phyloP scores from a whole-genome alignment of 768 basidiomycete species.

The Coprinopsis sp. region DNA sequence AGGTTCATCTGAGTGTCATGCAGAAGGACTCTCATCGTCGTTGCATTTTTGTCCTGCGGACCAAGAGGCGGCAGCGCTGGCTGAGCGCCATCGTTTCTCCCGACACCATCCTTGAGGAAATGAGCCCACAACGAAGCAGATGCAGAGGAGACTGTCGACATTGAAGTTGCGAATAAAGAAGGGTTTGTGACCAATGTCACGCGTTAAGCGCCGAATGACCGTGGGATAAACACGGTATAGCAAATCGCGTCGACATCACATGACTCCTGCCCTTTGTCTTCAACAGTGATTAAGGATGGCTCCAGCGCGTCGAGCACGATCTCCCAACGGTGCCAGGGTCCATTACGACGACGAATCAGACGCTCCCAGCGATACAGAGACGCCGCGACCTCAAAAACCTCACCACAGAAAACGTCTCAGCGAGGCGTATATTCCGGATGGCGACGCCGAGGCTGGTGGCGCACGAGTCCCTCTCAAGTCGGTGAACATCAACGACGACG shows the following conservation, averaged over 20 bases:
- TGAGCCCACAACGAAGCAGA: constrained; percentile 50
- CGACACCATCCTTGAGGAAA: constrained; percentile 43
- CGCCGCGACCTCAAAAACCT: constrained; percentile 35
- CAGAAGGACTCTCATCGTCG: constrained; percentile 67
- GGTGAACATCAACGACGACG: constrained; percentile 75
- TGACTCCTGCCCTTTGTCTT: constrained; percentile 36
- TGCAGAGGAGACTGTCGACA: no score
- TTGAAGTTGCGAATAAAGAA: no score
- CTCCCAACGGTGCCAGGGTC: constrained; percentile 26
- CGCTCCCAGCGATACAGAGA: constrained; percentile 33
- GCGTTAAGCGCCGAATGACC: background rate
- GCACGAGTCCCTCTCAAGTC: constrained; percentile 39
- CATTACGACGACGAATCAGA: constrained; percentile 34
- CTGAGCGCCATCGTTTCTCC: constrained; percentile 16
- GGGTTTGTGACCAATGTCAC: no score
- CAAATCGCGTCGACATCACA: constrained; percentile 31
- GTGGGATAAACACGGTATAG: constrained; percentile 10
- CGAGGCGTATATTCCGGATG: constrained; percentile 47
- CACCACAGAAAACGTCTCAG: constrained; percentile 56
- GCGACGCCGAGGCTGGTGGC: constrained; percentile 36
- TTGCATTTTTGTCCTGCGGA: constrained; percentile 60
- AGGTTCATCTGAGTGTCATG: constrained; percentile 71
- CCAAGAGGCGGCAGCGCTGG: constrained; percentile 35
- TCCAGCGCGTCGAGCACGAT: constrained; percentile 36
- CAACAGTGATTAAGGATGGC: constrained; percentile 29